Conservation (phyloP, 2,329 filamentous ascomycete genomes). For the Fusarium pininemorale region DNA sequence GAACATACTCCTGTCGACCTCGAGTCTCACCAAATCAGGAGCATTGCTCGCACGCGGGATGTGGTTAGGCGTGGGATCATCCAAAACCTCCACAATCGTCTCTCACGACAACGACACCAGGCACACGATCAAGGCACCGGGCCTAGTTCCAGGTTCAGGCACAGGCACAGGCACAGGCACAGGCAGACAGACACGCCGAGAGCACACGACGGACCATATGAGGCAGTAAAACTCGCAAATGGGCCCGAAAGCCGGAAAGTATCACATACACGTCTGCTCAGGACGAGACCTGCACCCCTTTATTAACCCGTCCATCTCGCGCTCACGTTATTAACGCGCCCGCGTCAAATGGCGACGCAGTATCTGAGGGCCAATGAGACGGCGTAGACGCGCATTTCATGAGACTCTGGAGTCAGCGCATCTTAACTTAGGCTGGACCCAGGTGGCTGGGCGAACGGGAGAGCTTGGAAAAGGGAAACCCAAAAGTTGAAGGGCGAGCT, state of each 20-base stretch:
- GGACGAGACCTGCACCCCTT: slow-evolving; percentile 28
- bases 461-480: slow-evolving; percentile 21
- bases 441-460: slow-evolving; percentile 40
- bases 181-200: slow-evolving; percentile 12
- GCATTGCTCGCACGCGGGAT: slow-evolving; percentile 5
- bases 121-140: not conserved
- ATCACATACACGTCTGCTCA: slow-evolving; percentile 25
- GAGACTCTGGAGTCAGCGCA: slow-evolving; percentile 39
- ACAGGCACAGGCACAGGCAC: slow-evolving; percentile 8
- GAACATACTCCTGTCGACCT: not conserved
- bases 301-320: slow-evolving; percentile 32
- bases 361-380: slow-evolving; percentile 27
- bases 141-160: slow-evolving; percentile 19
- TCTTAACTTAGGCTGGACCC: slow-evolving; percentile 19
- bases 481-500: slow-evolving; percentile 23
- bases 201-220: slow-evolving; percentile 17
- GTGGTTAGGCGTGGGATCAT: slow-evolving; percentile 12
- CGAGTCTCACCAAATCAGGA: slow-evolving; percentile 13
- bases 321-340: slow-evolving; percentile 35
- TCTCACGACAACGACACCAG: slow-evolving; percentile 13
- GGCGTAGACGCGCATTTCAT: slow-evolving; percentile 36
- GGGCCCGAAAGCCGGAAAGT: slow-evolving; percentile 27
- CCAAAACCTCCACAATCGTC: slow-evolving; percentile 15
- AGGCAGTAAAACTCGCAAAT: slow-evolving; percentile 6
- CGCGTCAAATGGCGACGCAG: slow-evolving; percentile 39